phyloP scores from a whole-genome alignment of 441 rosid genomes.

The Euphorbia neoarborescens region DNA sequence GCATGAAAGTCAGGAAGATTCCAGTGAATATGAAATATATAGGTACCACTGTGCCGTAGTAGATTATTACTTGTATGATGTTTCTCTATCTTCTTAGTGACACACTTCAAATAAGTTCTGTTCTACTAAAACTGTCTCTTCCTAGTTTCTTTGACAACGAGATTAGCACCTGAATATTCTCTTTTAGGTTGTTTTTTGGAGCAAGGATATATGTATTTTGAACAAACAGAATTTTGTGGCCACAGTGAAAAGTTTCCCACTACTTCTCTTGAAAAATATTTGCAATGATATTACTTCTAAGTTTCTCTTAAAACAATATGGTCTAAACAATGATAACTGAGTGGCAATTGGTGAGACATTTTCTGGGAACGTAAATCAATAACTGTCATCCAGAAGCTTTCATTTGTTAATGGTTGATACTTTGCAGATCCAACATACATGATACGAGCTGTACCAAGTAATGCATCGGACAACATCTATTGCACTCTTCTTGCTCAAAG shows the following conservation, averaged over 20 bases:
- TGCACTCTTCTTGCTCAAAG: constrained; percentile 83
- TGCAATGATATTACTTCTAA: not conserved
- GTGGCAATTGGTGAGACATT: not conserved
- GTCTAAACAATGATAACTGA: not conserved
- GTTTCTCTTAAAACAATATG: not conserved
- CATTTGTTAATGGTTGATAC: not conserved
- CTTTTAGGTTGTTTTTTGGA: not conserved
- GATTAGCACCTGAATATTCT: not conserved
- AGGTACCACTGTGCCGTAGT: constrained; percentile 33
- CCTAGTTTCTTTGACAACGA: not conserved
- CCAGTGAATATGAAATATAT: constrained; percentile 78
- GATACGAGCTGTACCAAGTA: constrained; percentile 78
- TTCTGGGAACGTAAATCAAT: constrained; percentile 1
- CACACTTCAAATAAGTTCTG: not conserved
- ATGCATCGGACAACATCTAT: constrained; percentile 71
- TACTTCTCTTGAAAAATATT: not conserved
- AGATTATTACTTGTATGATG: not conserved
- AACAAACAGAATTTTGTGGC: not conserved
- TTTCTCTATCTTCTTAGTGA: not conserved
- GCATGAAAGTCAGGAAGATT: constrained; percentile 55
- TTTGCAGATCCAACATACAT: constrained; percentile 72
- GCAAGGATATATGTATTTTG: not conserved
- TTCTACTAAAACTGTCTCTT: not conserved
- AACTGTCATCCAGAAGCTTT: not conserved
- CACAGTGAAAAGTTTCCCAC: not conserved